Evolutionary conservation across 768 basidiomycete genomes (phyloP).

Genomic region (Collybia sp.): DNA sequence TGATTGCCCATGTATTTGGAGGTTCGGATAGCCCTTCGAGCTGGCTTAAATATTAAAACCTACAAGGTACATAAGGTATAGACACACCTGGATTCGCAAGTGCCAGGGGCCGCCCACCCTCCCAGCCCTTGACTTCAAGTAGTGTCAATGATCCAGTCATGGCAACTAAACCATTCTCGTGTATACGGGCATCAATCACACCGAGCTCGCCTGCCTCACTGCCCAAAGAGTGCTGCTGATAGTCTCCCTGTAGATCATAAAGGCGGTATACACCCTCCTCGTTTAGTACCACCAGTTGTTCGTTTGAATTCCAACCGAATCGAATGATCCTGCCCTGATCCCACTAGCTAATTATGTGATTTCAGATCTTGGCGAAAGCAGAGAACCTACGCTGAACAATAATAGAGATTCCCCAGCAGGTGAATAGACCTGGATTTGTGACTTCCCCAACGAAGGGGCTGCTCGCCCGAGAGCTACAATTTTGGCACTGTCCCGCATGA

Average conservation of each 20-base stretch:
- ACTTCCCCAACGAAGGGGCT: constrained; percentile 55
- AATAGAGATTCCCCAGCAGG: constrained; percentile 73
- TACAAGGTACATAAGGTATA: not conserved
- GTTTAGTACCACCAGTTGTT: constrained; percentile 78
- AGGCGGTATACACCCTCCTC: constrained; percentile 91
- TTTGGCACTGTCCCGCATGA: constrained; percentile 84
- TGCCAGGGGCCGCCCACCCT: constrained; percentile 66
- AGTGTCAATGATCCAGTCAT: constrained; percentile 71
- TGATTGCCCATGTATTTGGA: constrained; percentile 81
- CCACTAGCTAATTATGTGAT: constrained; percentile 55
- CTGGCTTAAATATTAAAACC: constrained; percentile 2
- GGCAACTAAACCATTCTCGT: constrained; percentile 85
- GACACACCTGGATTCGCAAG: constrained; percentile 71
- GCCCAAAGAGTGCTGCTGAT: constrained; percentile 81
- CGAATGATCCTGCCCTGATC: constrained; percentile 79
- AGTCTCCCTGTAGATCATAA: constrained; percentile 85
- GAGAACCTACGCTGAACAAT: constrained; percentile 65
- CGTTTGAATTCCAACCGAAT: constrained; percentile 83
- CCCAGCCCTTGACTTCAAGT: constrained; percentile 88
- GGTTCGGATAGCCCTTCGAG: constrained; percentile 65
- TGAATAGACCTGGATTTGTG: constrained; percentile 86
- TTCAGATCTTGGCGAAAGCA: constrained; percentile 13
- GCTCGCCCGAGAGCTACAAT: constrained; percentile 65
- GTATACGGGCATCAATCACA: constrained; percentile 79
- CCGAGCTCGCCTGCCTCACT: constrained; percentile 79